Conservation (phyloP, 306 rosid species). For the Dryas alaskensis region DNA sequence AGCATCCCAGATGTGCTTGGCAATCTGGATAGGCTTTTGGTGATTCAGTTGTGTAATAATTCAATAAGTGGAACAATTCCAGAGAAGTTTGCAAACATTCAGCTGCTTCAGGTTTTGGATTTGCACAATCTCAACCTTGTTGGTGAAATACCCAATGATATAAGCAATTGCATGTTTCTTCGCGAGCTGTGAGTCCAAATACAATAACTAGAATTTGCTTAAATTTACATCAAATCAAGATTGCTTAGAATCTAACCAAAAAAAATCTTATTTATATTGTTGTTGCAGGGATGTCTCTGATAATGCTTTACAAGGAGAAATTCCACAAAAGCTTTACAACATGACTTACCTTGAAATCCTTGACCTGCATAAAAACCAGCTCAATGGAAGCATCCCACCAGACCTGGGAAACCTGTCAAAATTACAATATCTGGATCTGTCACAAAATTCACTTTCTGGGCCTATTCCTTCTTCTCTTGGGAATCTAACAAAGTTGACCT, state of each 20-base stretch:
- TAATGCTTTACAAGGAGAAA: conserved; percentile 69
- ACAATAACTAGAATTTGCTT: conserved; percentile 10
- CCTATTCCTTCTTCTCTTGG: conserved; percentile 74
- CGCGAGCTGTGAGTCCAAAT: conserved; percentile 81
- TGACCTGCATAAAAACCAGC: conserved; percentile 66
- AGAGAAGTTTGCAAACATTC: conserved; percentile 55
- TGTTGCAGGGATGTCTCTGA: conserved; percentile 84
- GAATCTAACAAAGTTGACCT: conserved; percentile 45
- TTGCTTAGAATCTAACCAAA: conserved; percentile 30
- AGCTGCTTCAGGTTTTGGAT: conserved; percentile 79
- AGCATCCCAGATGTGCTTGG: conserved; percentile 59
- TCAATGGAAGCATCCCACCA: conserved; percentile 76
- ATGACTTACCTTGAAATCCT: conserved; percentile 69
- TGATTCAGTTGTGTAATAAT: conserved; percentile 73
- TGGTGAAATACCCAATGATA: conserved; percentile 70
- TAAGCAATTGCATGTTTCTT: conserved; percentile 77
- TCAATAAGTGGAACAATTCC: conserved; percentile 71
- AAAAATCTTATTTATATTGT: conserved; percentile 25
- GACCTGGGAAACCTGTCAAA: conserved; percentile 63
- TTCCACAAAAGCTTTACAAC: conserved; percentile 69
- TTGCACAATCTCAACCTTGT: conserved; percentile 72
- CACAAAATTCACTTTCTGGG: conserved; percentile 70
- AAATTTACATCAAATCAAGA: conserved; percentile 20
- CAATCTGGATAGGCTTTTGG: conserved; percentile 51
- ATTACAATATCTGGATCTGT: conserved; percentile 65